Evolutionary conservation across 2,329 filamentous ascomycete species (phyloP).

Genomic region (Pseudogymnoascus sp.): DNA sequence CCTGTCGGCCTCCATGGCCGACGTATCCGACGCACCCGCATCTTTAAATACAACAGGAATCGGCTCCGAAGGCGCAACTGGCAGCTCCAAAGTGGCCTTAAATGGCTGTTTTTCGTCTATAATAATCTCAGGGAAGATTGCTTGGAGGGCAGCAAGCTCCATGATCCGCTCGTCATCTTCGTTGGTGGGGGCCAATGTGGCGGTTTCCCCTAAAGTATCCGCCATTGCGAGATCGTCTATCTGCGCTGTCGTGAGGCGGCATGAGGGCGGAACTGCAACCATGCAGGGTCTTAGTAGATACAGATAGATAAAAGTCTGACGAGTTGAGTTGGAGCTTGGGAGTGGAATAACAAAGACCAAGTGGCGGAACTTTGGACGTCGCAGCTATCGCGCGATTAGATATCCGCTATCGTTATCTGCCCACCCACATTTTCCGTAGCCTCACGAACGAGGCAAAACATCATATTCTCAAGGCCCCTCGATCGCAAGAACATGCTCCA

Average conservation of each 20-base stretch:
- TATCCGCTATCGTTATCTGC: background rate
- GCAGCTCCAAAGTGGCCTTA: constrained; percentile 44
- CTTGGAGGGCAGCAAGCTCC: constrained; percentile 53
- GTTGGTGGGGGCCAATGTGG: constrained; percentile 36
- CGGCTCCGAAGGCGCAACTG: constrained; percentile 46
- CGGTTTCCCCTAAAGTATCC: background rate
- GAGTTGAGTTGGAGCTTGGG: background rate
- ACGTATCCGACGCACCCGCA: background rate
- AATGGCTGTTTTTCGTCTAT: constrained; percentile 38
- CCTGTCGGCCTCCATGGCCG: constrained; percentile 30
- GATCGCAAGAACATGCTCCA: no score
- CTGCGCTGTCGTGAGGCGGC: background rate
- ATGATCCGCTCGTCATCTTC: constrained; percentile 53
- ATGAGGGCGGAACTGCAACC: constrained; percentile 1
- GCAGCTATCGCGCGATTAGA: background rate
- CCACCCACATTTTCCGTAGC: background rate
- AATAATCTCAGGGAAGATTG: constrained; percentile 61
- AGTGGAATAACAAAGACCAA: background rate
- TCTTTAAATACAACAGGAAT: constrained; percentile 32
- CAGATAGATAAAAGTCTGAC: background rate
- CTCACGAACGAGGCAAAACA: background rate
- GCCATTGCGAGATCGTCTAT: background rate
- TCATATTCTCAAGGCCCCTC: no score
- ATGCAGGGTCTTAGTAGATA: background rate
- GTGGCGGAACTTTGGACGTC: background rate